phyloP scores from a whole-genome alignment of 2,329 filamentous ascomycete species.

The Geosmithia putterillii region DNA sequence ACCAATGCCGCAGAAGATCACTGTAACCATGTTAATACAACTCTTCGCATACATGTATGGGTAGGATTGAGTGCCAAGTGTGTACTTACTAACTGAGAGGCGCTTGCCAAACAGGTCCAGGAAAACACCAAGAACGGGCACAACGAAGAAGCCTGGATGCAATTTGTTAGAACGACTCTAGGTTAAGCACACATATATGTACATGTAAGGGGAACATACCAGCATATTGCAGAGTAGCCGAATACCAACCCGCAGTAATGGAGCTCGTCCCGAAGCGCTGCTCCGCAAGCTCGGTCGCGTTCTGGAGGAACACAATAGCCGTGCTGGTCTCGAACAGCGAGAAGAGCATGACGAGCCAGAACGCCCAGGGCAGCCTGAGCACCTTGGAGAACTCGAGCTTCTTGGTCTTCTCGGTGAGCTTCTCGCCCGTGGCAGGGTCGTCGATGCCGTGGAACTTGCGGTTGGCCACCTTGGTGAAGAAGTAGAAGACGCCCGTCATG shows the following conservation, averaged over 20 bases:
- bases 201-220: no score
- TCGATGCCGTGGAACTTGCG: conserved; percentile 27
- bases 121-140: no score
- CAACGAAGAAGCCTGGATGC: no score
- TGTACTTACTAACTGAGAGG: no score
- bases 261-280: conserved; percentile 35
- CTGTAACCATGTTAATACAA: no score
- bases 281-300: conserved; percentile 43
- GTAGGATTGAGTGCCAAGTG: no score
- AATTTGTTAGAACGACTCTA: no score
- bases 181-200: no score
- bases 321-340: conserved; percentile 40
- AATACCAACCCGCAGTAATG: conserved; percentile 44
- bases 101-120: no score
- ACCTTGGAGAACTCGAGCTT: conserved; percentile 39
- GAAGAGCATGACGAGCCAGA: conserved; percentile 36
- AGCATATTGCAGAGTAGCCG: no score
- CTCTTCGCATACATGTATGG: no score
- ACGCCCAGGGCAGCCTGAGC: conserved; percentile 41
- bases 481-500: conserved; percentile 35
- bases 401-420: conserved; percentile 41
- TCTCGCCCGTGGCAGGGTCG: conserved; percentile 43
- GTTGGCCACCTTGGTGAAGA: conserved; percentile 36
- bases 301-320: conserved; percentile 34
- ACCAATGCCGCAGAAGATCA: no score